Evolutionary conservation across 1,284 basidiomycete species (phyloP).

Genomic region (Fomitiporia mediterranea): DNA sequence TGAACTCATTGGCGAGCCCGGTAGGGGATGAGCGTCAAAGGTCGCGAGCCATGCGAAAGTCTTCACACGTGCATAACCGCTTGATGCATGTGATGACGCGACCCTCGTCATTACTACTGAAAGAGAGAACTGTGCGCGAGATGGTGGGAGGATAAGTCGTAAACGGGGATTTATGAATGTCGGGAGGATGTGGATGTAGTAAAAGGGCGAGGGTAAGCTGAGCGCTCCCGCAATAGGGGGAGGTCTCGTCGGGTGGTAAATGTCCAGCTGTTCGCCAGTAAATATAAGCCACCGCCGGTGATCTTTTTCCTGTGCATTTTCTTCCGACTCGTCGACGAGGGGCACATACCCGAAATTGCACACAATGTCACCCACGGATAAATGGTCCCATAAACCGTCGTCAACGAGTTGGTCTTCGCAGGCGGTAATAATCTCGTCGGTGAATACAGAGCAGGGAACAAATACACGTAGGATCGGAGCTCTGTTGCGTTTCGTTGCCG

Average conservation of each 20-base stretch:
- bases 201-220: slow-evolving; percentile 63
- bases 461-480: slow-evolving; percentile 72
- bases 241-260: slow-evolving; percentile 47
- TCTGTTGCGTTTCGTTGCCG: slow-evolving; percentile 56
- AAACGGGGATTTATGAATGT: slow-evolving; percentile 45
- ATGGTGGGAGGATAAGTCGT: slow-evolving; percentile 39
- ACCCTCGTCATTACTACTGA: slow-evolving; percentile 20
- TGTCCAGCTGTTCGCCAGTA: slow-evolving; percentile 52
- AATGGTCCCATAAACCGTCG: slow-evolving; percentile 61
- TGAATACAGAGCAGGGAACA: slow-evolving; percentile 57
- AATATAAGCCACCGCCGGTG: slow-evolving; percentile 57
- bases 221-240: slow-evolving; percentile 51
- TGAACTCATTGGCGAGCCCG: slow-evolving; percentile 44
- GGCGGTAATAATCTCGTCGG: slow-evolving; percentile 42
- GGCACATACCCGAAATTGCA: slow-evolving; percentile 75
- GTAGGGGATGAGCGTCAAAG: slow-evolving; percentile 34
- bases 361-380: slow-evolving; percentile 68
- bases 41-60: slow-evolving; percentile 60
- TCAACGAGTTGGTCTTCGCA: slow-evolving; percentile 63
- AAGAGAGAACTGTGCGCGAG: slow-evolving; percentile 23
- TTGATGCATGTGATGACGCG: slow-evolving; percentile 38
- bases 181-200: slow-evolving; percentile 54
- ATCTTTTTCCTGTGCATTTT: slow-evolving; percentile 28
- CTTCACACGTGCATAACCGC: slow-evolving; percentile 50
- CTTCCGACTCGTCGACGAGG: slow-evolving; percentile 26